Evolutionary conservation across 768 basidiomycete species (phyloP), one percentile per base, ranked within the genome.

Genomic region (Phanerochaete carnosa): DNA sequence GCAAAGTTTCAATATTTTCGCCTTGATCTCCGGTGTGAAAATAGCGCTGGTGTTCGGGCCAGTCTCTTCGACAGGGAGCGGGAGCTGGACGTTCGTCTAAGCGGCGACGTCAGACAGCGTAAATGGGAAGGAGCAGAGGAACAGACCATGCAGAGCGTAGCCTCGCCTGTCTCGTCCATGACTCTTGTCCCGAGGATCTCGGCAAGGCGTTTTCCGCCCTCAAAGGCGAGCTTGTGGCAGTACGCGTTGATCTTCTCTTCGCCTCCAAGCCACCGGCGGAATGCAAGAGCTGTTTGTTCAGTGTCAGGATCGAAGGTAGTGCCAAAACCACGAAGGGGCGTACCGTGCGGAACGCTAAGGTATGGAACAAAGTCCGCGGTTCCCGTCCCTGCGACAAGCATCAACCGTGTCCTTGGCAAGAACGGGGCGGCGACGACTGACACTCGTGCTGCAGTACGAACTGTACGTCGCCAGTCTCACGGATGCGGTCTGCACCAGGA

Each of bases 261-360:
- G 6, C 93, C 92, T 1, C 93, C 92, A 1, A 93, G 72, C 75
- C 82, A 82, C 60, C 80, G 68, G 29, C 93, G 83, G 74, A 94
- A 94, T 30, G 86, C 81, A 4, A 93, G 70, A 0, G 92, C 92
- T 86, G 55, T 23, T 26, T 0, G 19, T 12, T 23, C 25, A 43
- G n/a, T 25, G 26, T 47, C 47, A 49, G 28, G 3, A n/a, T 7
- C 45, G 6, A 7, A 46, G 8, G 45, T n/a, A 7, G 33, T 35
- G 15, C 33, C 33, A 35, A 56, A 28, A 1, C 4, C 15, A 4
- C 19, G n/a, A 32, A 13, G 19, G 26, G 16, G 61, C 74, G 59
- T 56, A 85, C 87, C 86, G 64, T 82, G 76, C 0, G 66, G 66
- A 15, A 90, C 76, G 37, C 82, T 84, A 22, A 90, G 71, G 58